phyloP scores from a whole-genome alignment of 2,329 filamentous ascomycete genomes.

The Penicillium sp. region DNA sequence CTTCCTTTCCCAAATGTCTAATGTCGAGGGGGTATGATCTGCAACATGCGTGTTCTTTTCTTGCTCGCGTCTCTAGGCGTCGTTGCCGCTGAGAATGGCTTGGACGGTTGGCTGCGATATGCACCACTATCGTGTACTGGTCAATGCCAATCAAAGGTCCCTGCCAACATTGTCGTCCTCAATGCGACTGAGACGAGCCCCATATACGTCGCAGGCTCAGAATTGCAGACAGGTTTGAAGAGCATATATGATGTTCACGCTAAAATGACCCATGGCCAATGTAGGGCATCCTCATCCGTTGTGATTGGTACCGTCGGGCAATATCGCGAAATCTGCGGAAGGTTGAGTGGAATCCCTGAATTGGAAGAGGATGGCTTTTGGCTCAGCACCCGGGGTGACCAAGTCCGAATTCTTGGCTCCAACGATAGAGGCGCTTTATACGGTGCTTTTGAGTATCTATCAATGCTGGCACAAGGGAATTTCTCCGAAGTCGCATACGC shows the following conservation, averaged over 20 bases:
- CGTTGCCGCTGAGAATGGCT: slow-evolving; percentile 56
- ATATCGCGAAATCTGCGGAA: slow-evolving; percentile 26
- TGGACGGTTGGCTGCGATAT: slow-evolving; percentile 64
- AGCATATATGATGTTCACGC: slow-evolving; percentile 56
- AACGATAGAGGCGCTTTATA: slow-evolving; percentile 68
- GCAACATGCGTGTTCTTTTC: slow-evolving; percentile 8
- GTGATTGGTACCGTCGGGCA: slow-evolving; percentile 34
- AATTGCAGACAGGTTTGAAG: slow-evolving; percentile 57
- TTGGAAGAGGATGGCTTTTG: slow-evolving; percentile 55
- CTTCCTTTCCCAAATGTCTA: neutral
- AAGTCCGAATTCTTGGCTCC: slow-evolving; percentile 52
- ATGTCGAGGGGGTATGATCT: neutral
- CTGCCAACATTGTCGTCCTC: slow-evolving; percentile 52
- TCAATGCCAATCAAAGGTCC: slow-evolving; percentile 42
- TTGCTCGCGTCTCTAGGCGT: slow-evolving; percentile 9
- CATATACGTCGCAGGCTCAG: slow-evolving; percentile 58
- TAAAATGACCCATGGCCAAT: slow-evolving; percentile 28
- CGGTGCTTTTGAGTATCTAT: slow-evolving; percentile 67
- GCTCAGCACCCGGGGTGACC: slow-evolving; percentile 49
- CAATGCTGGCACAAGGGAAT: slow-evolving; percentile 60
- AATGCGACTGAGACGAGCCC: slow-evolving; percentile 57
- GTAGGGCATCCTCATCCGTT: slow-evolving; percentile 20
- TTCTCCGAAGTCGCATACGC: slow-evolving; percentile 49
- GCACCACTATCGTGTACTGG: slow-evolving; percentile 49
- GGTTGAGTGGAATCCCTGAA: slow-evolving; percentile 18